Percentiles rank a stretch among this genome's conserved stretches.
phyloP scores from a whole-genome alignment of 2,329 filamentous ascomycete genomes.

The Hypoxylon sp. region DNA sequence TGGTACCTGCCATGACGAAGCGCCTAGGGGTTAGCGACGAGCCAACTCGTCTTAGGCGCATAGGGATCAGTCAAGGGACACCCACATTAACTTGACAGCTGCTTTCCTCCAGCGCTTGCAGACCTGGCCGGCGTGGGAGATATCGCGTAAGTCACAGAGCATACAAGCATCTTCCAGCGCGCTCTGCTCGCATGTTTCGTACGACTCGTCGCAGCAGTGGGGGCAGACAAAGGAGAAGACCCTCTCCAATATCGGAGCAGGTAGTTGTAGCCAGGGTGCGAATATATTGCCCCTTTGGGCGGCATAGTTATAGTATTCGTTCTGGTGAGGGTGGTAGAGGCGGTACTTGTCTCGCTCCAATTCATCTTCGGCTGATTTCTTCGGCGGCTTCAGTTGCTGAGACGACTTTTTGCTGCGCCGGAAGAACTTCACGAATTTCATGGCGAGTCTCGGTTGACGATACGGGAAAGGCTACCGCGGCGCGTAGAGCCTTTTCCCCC shows the following conservation, averaged over 20 bases:
- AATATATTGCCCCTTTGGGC: conserved; percentile 44
- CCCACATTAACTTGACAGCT: conserved; percentile 71
- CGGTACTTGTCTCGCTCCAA: conserved; percentile 50
- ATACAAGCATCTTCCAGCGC: conserved; percentile 85
- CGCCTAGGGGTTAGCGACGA: conserved; percentile 25
- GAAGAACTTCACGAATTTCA: conserved; percentile 53
- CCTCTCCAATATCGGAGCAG: conserved; percentile 75
- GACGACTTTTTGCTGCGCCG: conserved; percentile 51
- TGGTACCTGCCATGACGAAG: conserved; percentile 71
- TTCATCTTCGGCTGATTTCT: conserved; percentile 45
- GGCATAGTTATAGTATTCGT: conserved; percentile 43
- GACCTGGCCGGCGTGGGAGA: conserved; percentile 82
- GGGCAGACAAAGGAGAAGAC: conserved; percentile 89
- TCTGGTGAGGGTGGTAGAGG: conserved; percentile 44
- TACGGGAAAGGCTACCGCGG: not conserved
- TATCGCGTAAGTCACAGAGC: conserved; percentile 91
- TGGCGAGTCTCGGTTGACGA: conserved; percentile 27
- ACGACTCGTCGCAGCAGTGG: conserved; percentile 80
- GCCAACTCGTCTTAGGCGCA: not conserved
- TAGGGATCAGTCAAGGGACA: not conserved
- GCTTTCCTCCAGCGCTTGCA: conserved; percentile 77
- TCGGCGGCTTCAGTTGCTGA: conserved; percentile 39
- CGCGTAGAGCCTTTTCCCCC: conserved; percentile 6
- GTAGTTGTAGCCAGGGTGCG: conserved; percentile 63
- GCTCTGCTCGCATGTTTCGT: conserved; percentile 85